Conservation (phyloP, 1,284 basidiomycete species). For the Mycosarcoma mackinlayi region DNA sequence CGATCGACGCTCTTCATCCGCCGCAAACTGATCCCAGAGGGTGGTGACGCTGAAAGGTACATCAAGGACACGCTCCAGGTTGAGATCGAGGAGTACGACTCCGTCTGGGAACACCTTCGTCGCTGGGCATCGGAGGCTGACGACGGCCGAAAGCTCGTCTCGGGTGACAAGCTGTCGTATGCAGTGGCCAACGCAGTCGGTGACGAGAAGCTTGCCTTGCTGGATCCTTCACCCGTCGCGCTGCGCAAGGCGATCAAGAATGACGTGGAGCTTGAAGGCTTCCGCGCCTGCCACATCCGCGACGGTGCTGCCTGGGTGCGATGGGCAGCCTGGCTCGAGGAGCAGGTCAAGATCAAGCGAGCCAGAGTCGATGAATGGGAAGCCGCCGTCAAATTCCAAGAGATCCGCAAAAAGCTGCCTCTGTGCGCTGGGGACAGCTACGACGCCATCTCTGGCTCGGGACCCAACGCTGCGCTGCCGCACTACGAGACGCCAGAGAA, state of each 20-base stretch:
- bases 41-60: conserved; percentile 35
- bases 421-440: conserved; percentile 63
- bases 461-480: conserved; percentile 63
- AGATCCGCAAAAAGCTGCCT: conserved; percentile 37
- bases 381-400: conserved; percentile 52
- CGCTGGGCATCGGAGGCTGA: conserved; percentile 26
- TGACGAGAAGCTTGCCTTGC: conserved; percentile 30
- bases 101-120: conserved; percentile 48
- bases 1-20: conserved; percentile 53
- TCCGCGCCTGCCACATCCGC: conserved; percentile 58
- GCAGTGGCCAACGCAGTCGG: conserved; percentile 58
- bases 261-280: conserved; percentile 55
- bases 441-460: conserved; percentile 63
- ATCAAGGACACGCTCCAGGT: conserved; percentile 38
- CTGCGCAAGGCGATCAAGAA: conserved; percentile 64
- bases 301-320: conserved; percentile 64
- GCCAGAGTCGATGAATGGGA: conserved; percentile 51
- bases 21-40: conserved; percentile 35
- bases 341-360: conserved; percentile 45
- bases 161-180: conserved; percentile 51
- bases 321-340: conserved; percentile 67
- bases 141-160: conserved; percentile 44
- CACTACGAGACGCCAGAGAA: conserved; percentile 65
- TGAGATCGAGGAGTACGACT: conserved; percentile 41
- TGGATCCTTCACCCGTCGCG: conserved; percentile 50